Evolutionary conservation across 2,329 filamentous ascomycete species (phyloP).

Genomic region (Alternaria metachromatica): DNA sequence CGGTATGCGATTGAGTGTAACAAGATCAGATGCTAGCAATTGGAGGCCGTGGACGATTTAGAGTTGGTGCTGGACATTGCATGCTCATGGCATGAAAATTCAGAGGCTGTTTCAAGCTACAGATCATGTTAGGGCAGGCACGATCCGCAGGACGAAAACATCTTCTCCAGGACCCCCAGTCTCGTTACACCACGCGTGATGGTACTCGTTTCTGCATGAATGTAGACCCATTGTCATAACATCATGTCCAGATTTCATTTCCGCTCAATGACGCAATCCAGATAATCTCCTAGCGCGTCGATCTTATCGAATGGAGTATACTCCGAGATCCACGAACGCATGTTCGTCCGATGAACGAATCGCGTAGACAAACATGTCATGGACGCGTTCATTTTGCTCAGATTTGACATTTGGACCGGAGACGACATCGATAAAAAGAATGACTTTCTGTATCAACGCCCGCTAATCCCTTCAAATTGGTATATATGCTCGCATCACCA

Average conservation of each 20-base stretch:
- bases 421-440: neutral
- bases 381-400: neutral
- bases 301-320: slow-evolving; percentile 2
- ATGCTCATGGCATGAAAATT: neutral
- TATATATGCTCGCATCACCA: neutral
- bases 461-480: slow-evolving; percentile 2
- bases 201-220: neutral
- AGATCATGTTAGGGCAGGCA: neutral
- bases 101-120: neutral
- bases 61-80: neutral
- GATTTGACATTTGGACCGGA: neutral
- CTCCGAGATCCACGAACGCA: slow-evolving; percentile 10
- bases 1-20: neutral
- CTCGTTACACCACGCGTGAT: neutral
- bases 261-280: neutral
- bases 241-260: neutral
- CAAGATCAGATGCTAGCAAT: neutral
- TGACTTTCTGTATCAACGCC: neutral
- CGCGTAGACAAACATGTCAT: neutral
- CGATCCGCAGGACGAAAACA: neutral
- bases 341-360: slow-evolving; percentile 2
- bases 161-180: neutral
- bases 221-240: neutral
- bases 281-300: slow-evolving; percentile 2
- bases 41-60: neutral